These are phyloP conservation scores for Kodamaea kaohsiungensis DNA, from an alignment of 805 yeast genomes.

Conservation along the genomic window DNA sequence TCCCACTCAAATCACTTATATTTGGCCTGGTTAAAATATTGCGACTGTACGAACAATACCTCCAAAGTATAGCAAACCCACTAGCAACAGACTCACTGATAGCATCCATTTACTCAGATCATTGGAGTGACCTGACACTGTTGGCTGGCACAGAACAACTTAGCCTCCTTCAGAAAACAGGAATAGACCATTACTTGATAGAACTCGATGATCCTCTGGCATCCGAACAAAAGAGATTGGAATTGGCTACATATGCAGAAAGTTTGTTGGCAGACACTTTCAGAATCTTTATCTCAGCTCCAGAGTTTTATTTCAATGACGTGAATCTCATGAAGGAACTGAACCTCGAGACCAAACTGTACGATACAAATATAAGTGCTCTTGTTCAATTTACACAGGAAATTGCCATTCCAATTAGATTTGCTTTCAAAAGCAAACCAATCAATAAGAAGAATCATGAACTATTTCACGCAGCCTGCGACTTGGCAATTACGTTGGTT, in stretches of 20 bases:
- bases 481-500: conserved; percentile 33
- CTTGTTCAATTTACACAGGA: conserved; percentile 24
- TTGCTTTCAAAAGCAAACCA: conserved; percentile 22
- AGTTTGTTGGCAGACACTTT: conserved; percentile 35
- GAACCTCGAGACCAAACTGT: conserved; percentile 12
- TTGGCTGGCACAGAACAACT: conserved; percentile 9
- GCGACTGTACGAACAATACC: conserved; percentile 19
- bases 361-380: conserved; percentile 12
- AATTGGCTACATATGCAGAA: conserved; percentile 12
- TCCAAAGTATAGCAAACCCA: conserved; percentile 8
- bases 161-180: conserved; percentile 9
- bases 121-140: conserved; percentile 1
- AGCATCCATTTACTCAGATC: conserved; percentile 17
- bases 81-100: conserved; percentile 12
- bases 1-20: conserved; percentile 26
- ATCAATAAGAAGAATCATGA: conserved; percentile 15
- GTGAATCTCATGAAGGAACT: conserved; percentile 20
- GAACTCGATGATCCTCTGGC: not conserved
- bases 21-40: conserved; percentile 27
- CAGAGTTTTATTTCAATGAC: conserved; percentile 36
- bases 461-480: conserved; percentile 37
- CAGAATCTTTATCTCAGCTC: conserved; percentile 32
- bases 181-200: conserved; percentile 3
- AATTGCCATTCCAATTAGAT: conserved; percentile 25
- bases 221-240: not conserved